A percentile compares a stretch with the other conserved stretches of the same genome.
Evolutionary conservation across 139 green algal genomes (phyloP).

Genomic region (Penium margaritaceum): DNA sequence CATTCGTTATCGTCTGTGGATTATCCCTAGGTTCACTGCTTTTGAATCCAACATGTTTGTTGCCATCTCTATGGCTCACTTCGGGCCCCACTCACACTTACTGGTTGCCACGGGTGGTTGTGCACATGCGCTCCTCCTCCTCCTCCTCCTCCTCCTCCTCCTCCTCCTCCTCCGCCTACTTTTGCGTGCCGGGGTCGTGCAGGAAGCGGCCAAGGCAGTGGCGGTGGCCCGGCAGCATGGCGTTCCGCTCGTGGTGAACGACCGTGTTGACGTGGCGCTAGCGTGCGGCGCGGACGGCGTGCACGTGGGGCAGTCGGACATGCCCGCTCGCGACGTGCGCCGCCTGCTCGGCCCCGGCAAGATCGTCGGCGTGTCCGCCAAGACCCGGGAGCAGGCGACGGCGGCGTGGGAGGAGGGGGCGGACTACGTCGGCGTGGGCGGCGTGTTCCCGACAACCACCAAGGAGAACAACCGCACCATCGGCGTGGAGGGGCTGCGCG

Average conservation of each 20-base stretch:
- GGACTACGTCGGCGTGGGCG: constrained; percentile 79
- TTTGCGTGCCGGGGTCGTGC: not conserved
- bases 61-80: too few species aligned
- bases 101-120: too few species aligned
- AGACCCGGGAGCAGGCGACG: constrained; percentile 63
- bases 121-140: too few species aligned
- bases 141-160: not conserved
- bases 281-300: constrained; percentile 72
- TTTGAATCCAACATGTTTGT: too few species aligned
- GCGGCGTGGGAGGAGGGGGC: constrained; percentile 61
- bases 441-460: constrained; percentile 68
- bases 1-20: too few species aligned
- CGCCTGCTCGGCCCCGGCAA: constrained; percentile 59
- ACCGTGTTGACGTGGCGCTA: constrained; percentile 83
- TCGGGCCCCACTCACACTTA: too few species aligned
- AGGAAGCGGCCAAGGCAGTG: constrained; percentile 36
- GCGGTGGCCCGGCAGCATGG: constrained; percentile 39
- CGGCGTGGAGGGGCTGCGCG: constrained; percentile 59
- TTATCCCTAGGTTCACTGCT: too few species aligned
- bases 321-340: constrained; percentile 58
- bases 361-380: constrained; percentile 78
- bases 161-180: not conserved
- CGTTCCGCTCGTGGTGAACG: constrained; percentile 85
- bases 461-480: constrained; percentile 72
- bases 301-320: constrained; percentile 80